Evolutionary conservation across 805 yeast genomes (phyloP), one percentile per base, ranked within the genome.

Genomic region (Yarrowia phangngaensis): DNA sequence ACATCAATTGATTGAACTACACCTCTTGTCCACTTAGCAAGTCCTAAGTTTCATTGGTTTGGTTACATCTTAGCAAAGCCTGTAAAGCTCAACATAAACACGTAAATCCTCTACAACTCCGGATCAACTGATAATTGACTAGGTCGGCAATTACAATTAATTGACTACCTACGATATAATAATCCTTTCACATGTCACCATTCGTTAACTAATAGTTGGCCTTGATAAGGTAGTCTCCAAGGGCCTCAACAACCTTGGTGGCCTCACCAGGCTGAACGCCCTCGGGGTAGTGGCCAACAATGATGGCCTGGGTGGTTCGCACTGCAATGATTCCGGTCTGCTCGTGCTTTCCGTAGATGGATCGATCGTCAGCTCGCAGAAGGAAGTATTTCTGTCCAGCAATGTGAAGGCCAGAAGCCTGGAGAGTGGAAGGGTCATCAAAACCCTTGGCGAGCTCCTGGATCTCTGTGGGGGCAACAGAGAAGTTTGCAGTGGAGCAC

Each of bases 201-300:
- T 32, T 19, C 50, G 32, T 50, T 24, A 24, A 34, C 57, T 74
- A 90, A 68, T 85, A 89, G 52, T 87, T 84, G 49, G 84, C 90
- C 60, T 87, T 73, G 64, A 90, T 87, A 69, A 92, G 76, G 64
- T 92, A 89, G 65, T 92, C 97, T 36, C 95, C 97, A 71, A 92
- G 75, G 63, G 87, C 90, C 68, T 92, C 98, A 51, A 90, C 95
- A 55, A 89, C 84, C 61, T 83, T 79, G 52, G 97, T 84, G 47
- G 97, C 97, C 64, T 86, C 95, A 58, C 95, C 96, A 23, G 97
- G 86, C 66, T 82, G 90, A 36, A 85, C 83, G 50, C 89, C 89
- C 9, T 84, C 78, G 12, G 95, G 92, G 64, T 92, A 92, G 67
- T 92, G 97, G n/a, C 92, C 96, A 59, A 92, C 70, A 62, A 92